Percentiles rank a stretch among this genome's conserved stretches.
These are phyloP conservation scores for Kurtzmaniella quercitrusa DNA, from an alignment of 1,139 yeast genomes.

Conservation along the genomic window DNA sequence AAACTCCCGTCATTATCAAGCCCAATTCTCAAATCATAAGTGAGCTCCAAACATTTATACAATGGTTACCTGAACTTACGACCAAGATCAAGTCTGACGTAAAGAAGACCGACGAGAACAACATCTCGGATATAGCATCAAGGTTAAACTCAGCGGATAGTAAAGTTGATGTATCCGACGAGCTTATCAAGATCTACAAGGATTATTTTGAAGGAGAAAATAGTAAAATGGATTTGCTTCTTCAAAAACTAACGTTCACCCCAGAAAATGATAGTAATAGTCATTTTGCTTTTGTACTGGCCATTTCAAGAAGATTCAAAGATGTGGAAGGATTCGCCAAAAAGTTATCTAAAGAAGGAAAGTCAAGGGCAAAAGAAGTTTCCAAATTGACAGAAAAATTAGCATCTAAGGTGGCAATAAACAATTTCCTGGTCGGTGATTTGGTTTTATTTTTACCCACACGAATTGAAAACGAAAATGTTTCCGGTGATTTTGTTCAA, in stretches of 20 bases:
- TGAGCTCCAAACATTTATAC: constrained; percentile 23
- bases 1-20: constrained; percentile 17
- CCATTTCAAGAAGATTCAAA: constrained; percentile 72
- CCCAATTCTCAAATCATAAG: constrained; percentile 30
- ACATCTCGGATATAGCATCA: constrained; percentile 6
- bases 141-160: constrained; percentile 12
- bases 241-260: constrained; percentile 13
- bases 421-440: constrained; percentile 65
- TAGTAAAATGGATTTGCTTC: constrained; percentile 22
- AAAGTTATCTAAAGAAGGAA: constrained; percentile 73
- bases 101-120: constrained; percentile 5
- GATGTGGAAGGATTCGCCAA: constrained; percentile 94
- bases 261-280: constrained; percentile 11
- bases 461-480: constrained; percentile 38
- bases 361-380: constrained; percentile 44
- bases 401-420: constrained; percentile 57
- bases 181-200: constrained; percentile 17
- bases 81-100: not conserved
- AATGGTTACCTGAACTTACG: constrained; percentile 17
- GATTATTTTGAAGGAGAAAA: constrained; percentile 16
- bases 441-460: constrained; percentile 83
- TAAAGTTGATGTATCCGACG: constrained; percentile 15
- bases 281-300: constrained; percentile 41
- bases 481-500: constrained; percentile 26
- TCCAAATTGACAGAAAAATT: constrained; percentile 30